Conservation (phyloP, 768 basidiomycete species). For the Serendipita vermifera region DNA sequence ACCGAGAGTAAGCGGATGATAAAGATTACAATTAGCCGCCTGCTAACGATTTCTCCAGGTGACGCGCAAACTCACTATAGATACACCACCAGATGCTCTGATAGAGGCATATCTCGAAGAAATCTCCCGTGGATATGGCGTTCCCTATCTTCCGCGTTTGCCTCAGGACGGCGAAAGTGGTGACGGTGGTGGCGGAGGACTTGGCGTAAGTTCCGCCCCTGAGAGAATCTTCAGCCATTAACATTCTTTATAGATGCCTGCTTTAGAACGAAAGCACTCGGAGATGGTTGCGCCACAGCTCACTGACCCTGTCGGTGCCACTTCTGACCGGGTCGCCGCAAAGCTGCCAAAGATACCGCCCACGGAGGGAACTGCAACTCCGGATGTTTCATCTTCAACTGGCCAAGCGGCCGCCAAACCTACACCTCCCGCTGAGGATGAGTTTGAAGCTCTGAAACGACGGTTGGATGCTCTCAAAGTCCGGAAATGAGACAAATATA, state of each 20-base stretch:
- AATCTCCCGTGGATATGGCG: conserved; percentile 78
- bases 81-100: conserved; percentile 56
- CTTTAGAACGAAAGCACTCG: conserved; percentile 18
- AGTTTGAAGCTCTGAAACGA: conserved; percentile 60
- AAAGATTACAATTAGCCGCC: conserved; percentile 1
- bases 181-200: conserved; percentile 21
- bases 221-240: background rate
- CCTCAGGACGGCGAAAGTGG: conserved; percentile 20
- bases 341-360: conserved; percentile 42
- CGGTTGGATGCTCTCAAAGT: conserved; percentile 85
- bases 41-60: conserved; percentile 36
- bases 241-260: background rate
- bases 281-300: conserved; percentile 17
- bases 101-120: conserved; percentile 82
- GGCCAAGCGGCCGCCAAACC: conserved; percentile 21
- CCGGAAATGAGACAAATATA: conserved; percentile 30
- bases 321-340: conserved; percentile 17
- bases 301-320: conserved; percentile 9
- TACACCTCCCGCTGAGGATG: conserved; percentile 38
- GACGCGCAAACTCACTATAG: conserved; percentile 53
- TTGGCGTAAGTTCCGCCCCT: conserved; percentile 30
- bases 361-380: conserved; percentile 28
- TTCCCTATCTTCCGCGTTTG: conserved; percentile 44
- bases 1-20: conserved; percentile 47
- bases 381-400: conserved; percentile 14